Evolutionary conservation across 306 rosid genomes (phyloP), one percentile per base, ranked within the genome.

Genomic region (Calophaca sinica): DNA sequence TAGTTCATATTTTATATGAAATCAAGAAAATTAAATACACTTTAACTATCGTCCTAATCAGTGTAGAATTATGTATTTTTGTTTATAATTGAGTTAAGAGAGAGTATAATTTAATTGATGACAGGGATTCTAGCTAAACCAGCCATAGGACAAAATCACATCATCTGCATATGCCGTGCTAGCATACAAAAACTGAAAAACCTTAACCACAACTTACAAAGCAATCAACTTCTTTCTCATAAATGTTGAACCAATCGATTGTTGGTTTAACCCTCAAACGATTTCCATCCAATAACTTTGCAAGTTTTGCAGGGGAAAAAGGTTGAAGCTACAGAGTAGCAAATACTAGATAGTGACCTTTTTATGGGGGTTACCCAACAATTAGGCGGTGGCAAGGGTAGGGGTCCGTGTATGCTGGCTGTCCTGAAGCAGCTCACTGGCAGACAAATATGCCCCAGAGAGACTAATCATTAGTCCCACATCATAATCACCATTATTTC

Each of bases 331-430:
- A 72, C 48, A 69, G 61, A 66, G 26, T 42, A 49, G 74, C 48
- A 64, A 63, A 73, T 58, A 58, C 1, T 48, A 78, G 83, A 88
- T 46, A 59, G 75, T 65, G 80, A 74, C 80, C 74, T 31, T 55
- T 71, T 80, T 74, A 72, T 73, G 41, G 69, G 87, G 85, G 88
- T 68, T 70, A 68, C 86, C 90, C 81, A 75, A 78, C 86, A 88
- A 84, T 61, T 67, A 44, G 79, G 77, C 60, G 84, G 88, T 87
- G 87, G 80, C 71, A 36, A 81, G 72, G 86, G 82, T 76, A 64
- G 85, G 93, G 93, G 89, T 82, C 84, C 87, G 5, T 79, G 9
- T 50, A 70, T 79, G 86, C 64, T 89, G 90, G 81, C 71, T 81
- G 84, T 79, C 79, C 51, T 65, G 77, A 84, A 73, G 84, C 90